phyloP scores from a whole-genome alignment of 139 green algal genomes.

The Chlamydomonas applanata region DNA sequence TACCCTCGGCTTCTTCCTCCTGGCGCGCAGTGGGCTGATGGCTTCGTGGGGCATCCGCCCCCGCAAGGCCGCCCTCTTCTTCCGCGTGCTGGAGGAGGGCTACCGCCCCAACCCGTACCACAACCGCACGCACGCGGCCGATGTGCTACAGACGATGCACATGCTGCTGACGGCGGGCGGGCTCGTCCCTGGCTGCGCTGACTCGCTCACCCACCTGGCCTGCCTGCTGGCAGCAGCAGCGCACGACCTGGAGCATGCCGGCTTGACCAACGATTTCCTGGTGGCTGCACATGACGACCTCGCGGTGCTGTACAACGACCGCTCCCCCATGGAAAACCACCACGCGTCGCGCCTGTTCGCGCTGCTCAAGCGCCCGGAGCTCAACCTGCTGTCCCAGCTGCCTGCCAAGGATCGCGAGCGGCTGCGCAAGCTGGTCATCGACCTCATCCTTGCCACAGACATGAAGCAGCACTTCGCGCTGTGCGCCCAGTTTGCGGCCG shows the following conservation, averaged over 20 bases:
- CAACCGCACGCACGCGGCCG: slow-evolving; percentile 41
- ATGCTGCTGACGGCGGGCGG: slow-evolving; percentile 27
- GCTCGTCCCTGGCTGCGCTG: neutral
- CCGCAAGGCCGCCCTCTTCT: neutral
- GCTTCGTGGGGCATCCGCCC: no score
- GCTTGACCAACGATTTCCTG: slow-evolving; percentile 50
- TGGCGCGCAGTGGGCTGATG: slow-evolving; percentile 9
- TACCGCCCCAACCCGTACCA: slow-evolving; percentile 49
- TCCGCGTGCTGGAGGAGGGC: slow-evolving; percentile 23
- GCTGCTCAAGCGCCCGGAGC: slow-evolving; percentile 19
- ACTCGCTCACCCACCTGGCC: no score
- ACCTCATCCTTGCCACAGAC: slow-evolving; percentile 23
- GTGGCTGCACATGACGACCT: slow-evolving; percentile 22
- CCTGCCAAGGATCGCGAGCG: neutral
- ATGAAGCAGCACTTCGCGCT: slow-evolving; percentile 42
- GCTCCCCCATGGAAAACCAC: slow-evolving; percentile 37
- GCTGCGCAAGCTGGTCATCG: slow-evolving; percentile 22
- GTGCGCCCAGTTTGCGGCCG: neutral
- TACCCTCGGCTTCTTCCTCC: slow-evolving; percentile 26
- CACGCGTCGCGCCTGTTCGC: slow-evolving; percentile 14
- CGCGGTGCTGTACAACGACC: slow-evolving; percentile 44
- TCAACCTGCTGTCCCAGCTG: slow-evolving; percentile 14
- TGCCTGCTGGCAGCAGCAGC: no score
- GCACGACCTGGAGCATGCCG: slow-evolving; percentile 23
- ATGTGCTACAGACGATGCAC: slow-evolving; percentile 49